Base-by-base conservation (phyloP, 2,329 filamentous ascomycete genomes). In the Cordyceps cicadae region DNA sequence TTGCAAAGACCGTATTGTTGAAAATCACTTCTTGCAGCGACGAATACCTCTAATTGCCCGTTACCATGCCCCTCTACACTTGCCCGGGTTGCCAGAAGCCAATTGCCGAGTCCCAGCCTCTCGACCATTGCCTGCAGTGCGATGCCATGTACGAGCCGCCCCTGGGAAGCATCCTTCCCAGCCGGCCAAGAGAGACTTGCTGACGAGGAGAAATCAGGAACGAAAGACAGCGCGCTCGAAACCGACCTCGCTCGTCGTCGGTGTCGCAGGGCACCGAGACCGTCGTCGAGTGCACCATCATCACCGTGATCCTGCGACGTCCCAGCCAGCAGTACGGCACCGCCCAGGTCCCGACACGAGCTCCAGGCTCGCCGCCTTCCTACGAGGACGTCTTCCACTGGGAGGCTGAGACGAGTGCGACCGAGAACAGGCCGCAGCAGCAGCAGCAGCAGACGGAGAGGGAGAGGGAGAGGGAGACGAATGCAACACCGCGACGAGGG, bases 51-150 rank as follows among this genome's bases (percentile, higher is more conserved):
- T 5, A 19, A 2, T 1, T 11, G 3, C 5, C 14, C 3, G 15
- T 26, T 37, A n/a, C 4, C 15, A 62, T 62, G 60, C 26, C 60
- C 41, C 48, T 59, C 41, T 62, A 62, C 17, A 54, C 50, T 29
- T 62, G 55, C 37, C 54, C 54, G 24, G 60, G 60, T 19, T 62
- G 60, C 51, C 37, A 54, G 37, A 46, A 45, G 39, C 54, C 51
- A n/a, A 57, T 62, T n/a, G 54, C 60, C 24, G 55, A 54, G 11
- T 50, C 60, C 9, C 60, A 62, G 45, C 49, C 60, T 51, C 50
- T 59, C 6, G 55, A 58, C 21, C 54, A 62, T 45, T 62, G 60
- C 51, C 43, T 62, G 2, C 43, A 50, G 12, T 62, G 60, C 45
- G 54, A 39, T 14, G 54, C 54, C 54, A 61, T 56, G 54, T 56